Base-by-base conservation (phyloP, 2,329 filamentous ascomycete genomes). In the Trichoderma breve region DNA sequence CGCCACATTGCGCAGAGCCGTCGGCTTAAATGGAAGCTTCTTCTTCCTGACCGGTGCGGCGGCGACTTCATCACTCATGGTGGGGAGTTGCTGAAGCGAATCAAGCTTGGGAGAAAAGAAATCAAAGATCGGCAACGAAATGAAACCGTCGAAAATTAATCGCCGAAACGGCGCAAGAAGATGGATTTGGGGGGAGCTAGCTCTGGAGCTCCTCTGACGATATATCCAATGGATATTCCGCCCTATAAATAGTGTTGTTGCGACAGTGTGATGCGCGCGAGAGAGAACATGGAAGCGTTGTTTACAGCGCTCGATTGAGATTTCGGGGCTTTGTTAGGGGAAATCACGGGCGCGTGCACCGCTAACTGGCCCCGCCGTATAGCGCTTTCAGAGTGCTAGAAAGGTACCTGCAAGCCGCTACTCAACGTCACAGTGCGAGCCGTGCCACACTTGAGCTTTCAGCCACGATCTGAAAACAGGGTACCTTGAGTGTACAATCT, bases 11-110 rank as follows among this genome's bases (percentile, higher is more conserved):
- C 81, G 83, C 73, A 83, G 77, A 24, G 81, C 84, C 2, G 85
- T 86, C 14, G 84, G 84, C 73, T 87, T 87, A 78, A 87, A 87
- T 0, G 85, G 85, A 1, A 87, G 82, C 73, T 81, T 82, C 76
- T 83, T 83, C 74, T 79, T 82, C 14, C 73, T 72, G 7, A 76
- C 73, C 36, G 77, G 66, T 30, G 78, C 32, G 18, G 78, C 74
- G 26, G 75, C 47, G n/a, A 70, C 64, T 39, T 75, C 71, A 61
- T 82, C 80, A 12, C 78, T 77, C 82, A 84, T 71, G 43, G 51
- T 47, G 61, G 24, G 24, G 12, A 57, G 32, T 39, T 83, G 61
- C 62, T 15, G 9, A n/a, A 43, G 7, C 26, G 21, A 4, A 28
- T 26, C 3, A 1, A 65, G 43, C 34, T 58, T 18, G 51, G 28